Base-by-base conservation (phyloP, 805 yeast genomes). In the Torulaspora gathmanii region DNA sequence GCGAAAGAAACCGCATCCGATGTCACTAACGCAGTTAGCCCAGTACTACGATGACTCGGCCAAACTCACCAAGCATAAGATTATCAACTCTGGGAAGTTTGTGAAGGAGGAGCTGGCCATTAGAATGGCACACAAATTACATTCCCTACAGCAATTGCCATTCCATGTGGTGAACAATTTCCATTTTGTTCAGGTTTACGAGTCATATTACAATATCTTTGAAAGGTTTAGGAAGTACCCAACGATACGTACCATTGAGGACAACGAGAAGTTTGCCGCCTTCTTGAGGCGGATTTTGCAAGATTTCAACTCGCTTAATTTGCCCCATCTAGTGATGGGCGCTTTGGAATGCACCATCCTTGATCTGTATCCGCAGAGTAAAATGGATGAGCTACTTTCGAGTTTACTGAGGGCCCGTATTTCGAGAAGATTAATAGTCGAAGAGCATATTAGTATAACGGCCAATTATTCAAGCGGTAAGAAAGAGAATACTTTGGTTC, bases 261-360 rank as follows among this genome's bases (percentile, higher is more conserved):
- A 88, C 43, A 91, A 91, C 60, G 81, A 78, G 33, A 67, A 66
- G 52, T 90, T 91, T 63, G 83, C 95, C 59, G 70, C 70, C 20
- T 74, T 79, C 42, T 68, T 90, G 45, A 73, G 77, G 22, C 70
- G 74, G 26, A 75, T 89, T 50, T 69, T 91, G 53, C 73, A 74
- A 22, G 88, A 83, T 63, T 85, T 82, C 56, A 96, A 91, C 66
- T 74, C 88, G 39, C 70, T 83, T 44, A 86, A 88, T 51, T 71
- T 91, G 48, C 93, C 97, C 1, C 91, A 90, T 62, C 70, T 90
- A 48, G 84, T 91, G 73, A 86, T 89, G 89, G 98, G 98, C 1
- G 88, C 95, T 1, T 69, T 89, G 37, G 97, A 91, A 57, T 82
- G 82, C 50, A 78, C 85, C 11, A 79, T 83, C 29, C 60, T 83